Conservation (phyloP, 2,329 filamentous ascomycete genomes). For the Alternaria arbusti region DNA sequence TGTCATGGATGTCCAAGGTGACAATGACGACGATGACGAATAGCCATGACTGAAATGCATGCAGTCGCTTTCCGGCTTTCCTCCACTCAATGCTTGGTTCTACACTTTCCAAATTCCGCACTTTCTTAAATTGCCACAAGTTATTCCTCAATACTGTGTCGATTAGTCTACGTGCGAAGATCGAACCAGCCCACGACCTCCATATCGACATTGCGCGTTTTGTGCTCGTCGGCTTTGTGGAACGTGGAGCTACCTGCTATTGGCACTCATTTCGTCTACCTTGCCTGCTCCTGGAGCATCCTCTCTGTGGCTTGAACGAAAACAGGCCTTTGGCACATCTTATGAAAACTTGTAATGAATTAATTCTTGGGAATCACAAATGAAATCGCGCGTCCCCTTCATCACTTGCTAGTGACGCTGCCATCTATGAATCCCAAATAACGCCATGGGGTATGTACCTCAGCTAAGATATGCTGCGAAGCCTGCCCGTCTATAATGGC, state of each 20-base stretch:
- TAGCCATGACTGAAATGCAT: conserved; percentile 20
- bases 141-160: conserved; percentile 74
- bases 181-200: conserved; percentile 48
- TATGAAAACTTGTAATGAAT: background rate
- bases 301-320: conserved; percentile 27
- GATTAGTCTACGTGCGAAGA: conserved; percentile 98
- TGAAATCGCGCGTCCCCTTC: background rate
- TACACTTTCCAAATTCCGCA: conserved; percentile 60
- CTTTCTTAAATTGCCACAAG: conserved; percentile 97
- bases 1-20: conserved; percentile 80
- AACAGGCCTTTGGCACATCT: conserved; percentile 35
- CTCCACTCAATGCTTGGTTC: background rate
- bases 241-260: conserved; percentile 36
- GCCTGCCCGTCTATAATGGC: conserved; percentile 6
- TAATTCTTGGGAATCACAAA: background rate
- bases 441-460: conserved; percentile 3
- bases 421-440: background rate
- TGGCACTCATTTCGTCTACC: conserved; percentile 27
- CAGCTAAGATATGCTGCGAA: conserved; percentile 1
- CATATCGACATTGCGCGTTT: conserved; percentile 41
- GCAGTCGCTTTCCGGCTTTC: background rate
- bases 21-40: conserved; percentile 61
- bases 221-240: conserved; percentile 39
- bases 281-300: conserved; percentile 31
- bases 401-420: background rate